Base-by-base conservation (phyloP, 1,284 basidiomycete species). In the Flammula alnicola region DNA sequence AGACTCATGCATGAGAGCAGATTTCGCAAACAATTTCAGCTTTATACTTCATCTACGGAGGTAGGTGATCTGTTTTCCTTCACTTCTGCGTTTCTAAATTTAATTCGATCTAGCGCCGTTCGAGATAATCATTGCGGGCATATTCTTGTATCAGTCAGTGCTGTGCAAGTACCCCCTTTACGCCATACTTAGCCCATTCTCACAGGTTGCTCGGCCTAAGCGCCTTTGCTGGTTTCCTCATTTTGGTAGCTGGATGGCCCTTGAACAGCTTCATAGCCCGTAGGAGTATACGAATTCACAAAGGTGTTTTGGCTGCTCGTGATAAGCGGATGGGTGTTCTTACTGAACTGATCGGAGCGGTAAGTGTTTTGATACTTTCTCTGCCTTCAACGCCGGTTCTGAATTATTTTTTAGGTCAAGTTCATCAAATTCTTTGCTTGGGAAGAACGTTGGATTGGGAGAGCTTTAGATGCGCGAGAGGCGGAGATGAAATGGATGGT, bases 391-490 rank as follows among this genome's bases (percentile, higher is more conserved):
- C 35, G 12, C 14, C 26, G 14, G 43, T 11, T 41, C 32, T 11
- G 11, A 27, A 19, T 44, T n/a, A 23, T 23, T 44, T 14, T 46
- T 31, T 55, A 82, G 71, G 74, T 90, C 55, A 91, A 90, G 61
- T 91, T 93, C 62, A 88, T 94, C 74, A 94, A 94, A 61, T 90
- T 92, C 70, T 91, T 91, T 54, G 88, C 88, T 3, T 91, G 89
- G 89, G 88, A 91, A 60, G 79, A 83, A 27, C 73, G 78, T 10
- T 92, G 88, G 89, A 85, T 90, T 40, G 64, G 77, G 16, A 74
- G 81, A 1, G 75, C 74, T 0, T 66, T 88, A 59, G 78, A 80
- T 22, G 78, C 81, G 5, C 75, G 87, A 46, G 77, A 74, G 38
- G 66, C 70, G 14, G 88, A 91, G 67, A 74, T 91, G 60, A 63